phyloP scores from a whole-genome alignment of 2,329 filamentous ascomycete genomes.

The Chlorencoelia australis region DNA sequence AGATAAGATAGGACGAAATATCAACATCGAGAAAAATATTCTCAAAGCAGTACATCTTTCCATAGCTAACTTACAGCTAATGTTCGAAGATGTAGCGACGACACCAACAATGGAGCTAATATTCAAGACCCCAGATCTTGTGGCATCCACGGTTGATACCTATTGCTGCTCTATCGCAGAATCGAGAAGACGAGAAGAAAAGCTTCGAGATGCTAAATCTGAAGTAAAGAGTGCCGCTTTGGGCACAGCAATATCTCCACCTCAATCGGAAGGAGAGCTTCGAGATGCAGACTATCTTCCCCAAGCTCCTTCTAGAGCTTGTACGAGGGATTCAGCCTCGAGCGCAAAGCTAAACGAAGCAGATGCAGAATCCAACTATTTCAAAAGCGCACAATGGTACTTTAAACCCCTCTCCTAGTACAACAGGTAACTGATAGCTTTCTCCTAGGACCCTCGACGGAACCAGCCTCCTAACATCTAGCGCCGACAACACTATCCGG shows the following conservation, averaged over 20 bases:
- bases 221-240: neutral
- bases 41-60: neutral
- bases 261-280: too few species aligned
- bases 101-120: conserved; percentile 10
- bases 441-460: conserved; percentile 26
- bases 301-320: too few species aligned
- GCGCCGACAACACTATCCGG: conserved; percentile 43
- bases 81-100: neutral
- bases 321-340: neutral
- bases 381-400: conserved; percentile 29
- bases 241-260: neutral
- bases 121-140: conserved; percentile 14
- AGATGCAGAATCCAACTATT: conserved; percentile 24
- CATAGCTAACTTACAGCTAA: neutral
- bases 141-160: conserved; percentile 21
- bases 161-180: conserved; percentile 24
- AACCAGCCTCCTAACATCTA: conserved; percentile 43
- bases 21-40: neutral
- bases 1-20: too few species aligned
- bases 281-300: too few species aligned
- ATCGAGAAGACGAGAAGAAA: conserved; percentile 18
- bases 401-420: neutral
- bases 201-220: conserved; percentile 2
- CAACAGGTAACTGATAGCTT: conserved; percentile 5
- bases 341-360: conserved; percentile 4